Evolutionary conservation across 2,329 filamentous ascomycete genomes (phyloP), one percentile per base, ranked within the genome.

Genomic region (Stachybotrys elegans): DNA sequence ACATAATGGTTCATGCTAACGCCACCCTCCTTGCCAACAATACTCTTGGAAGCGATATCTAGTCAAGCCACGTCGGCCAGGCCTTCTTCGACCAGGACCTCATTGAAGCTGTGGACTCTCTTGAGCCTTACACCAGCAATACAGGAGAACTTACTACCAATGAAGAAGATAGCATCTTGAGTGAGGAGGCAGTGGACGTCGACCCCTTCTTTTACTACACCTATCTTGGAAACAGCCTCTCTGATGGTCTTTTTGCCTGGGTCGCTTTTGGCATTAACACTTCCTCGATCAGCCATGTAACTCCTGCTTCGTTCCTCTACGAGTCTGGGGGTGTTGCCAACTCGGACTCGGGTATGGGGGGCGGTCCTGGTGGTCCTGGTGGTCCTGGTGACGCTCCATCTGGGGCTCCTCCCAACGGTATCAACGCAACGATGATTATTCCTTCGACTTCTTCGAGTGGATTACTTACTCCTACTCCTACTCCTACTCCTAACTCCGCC

Each of bases 81-180:
- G 61, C 81, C 43, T 84, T 81, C 65, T 79, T 82, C 56, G 78
- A 83, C 59, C 75, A 83, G 54, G 67, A 70, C 43, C 71, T 84
- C 25, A 71, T 80, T 47, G 48, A 60, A 5, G 56, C 65, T 19
- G 76, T 83, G 38, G 75, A 81, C 46, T 55, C 60, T 16, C 62
- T 64, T 1, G 54, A 60, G 2, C 78, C 79, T 1, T 78, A 78
- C 58, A 58, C 52, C 32, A 57, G 56, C 43, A 78, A 77, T 58
- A 68, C 60, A 0, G 68, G 72, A 51, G 50, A 58, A 0, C 44
- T 74, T 23, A 81, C 73, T 4, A 62, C 56, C 29, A 84, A 84
- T 55, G 62, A 60, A 3, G 66, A 76, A 0, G 81, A 84, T 51
- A 27, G 44, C 13, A 55, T 61, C 19, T 67, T 81, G 38, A 67